Percentiles rank a stretch among this genome's conserved stretches.
Evolutionary conservation across 2,329 filamentous ascomycete species (phyloP).

Genomic region (Sporothrix pseudoabietina): DNA sequence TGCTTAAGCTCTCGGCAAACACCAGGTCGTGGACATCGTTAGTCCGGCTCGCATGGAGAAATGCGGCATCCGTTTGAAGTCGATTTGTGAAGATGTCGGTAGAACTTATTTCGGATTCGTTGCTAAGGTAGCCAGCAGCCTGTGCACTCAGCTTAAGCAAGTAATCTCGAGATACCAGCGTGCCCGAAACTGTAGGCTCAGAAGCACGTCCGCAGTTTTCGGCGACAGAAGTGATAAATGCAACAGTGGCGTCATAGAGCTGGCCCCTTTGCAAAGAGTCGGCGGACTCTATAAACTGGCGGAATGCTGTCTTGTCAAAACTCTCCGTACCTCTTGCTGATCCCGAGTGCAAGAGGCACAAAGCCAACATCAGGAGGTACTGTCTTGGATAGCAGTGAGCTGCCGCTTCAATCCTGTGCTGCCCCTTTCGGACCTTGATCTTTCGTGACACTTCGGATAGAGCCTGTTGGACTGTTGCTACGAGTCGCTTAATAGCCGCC

Average conservation of each 20-base stretch:
- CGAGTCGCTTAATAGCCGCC: neutral
- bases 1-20: conserved; percentile 52
- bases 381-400: neutral
- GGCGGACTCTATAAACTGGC: neutral
- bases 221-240: conserved; percentile 51
- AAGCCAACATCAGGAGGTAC: neutral
- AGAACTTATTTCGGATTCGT: conserved; percentile 38
- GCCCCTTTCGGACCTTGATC: neutral
- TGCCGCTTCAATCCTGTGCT: neutral
- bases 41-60: conserved; percentile 55
- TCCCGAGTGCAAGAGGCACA: neutral
- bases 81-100: conserved; percentile 41
- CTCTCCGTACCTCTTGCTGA: neutral
- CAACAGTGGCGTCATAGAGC: conserved; percentile 42
- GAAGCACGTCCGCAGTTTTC: conserved; percentile 50
- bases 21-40: conserved; percentile 56
- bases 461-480: neutral
- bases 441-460: neutral
- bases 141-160: conserved; percentile 47
- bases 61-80: conserved; percentile 52
- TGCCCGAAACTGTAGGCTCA: conserved; percentile 28
- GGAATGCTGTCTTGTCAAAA: neutral
- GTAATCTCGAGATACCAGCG: conserved; percentile 43
- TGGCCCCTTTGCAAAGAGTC: conserved; percentile 27
- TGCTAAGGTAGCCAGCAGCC: conserved; percentile 39